Percentiles rank a stretch among this genome's conserved stretches.
These are phyloP conservation scores for Tetrahymena malaccensis DNA, from an alignment of 73 alveolate genomes.

Conservation along the genomic window DNA sequence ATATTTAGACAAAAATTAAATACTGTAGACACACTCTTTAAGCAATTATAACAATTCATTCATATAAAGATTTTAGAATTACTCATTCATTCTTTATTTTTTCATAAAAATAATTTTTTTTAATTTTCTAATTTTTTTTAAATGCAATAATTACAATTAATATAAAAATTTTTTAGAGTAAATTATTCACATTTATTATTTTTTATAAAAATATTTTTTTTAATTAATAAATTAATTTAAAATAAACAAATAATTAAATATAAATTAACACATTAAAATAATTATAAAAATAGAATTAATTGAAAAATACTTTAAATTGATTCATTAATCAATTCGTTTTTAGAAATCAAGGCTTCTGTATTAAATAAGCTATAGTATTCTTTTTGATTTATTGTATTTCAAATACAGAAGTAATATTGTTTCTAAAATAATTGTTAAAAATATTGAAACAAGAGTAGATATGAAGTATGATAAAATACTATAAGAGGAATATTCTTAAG, in stretches of 20 bases:
- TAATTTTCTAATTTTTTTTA: no score
- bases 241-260: no score
- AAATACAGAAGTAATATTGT: not conserved
- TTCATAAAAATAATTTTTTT: no score
- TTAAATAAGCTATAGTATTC: not conserved
- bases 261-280: no score
- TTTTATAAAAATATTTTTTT: no score
- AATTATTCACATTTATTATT: no score
- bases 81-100: no score
- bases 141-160: no score
- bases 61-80: not conserved
- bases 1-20: not conserved
- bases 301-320: no score
- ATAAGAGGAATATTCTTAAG: not conserved
- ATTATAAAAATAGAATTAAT: no score
- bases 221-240: no score
- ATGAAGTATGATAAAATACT: not conserved
- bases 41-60: not conserved
- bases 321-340: not conserved
- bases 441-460: not conserved
- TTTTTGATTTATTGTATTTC: not conserved
- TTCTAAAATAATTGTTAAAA: not conserved
- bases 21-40: not conserved
- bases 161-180: no score
- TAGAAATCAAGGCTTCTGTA: not conserved